Conservation (phyloP, 2,329 filamentous ascomycete genomes). For the Neonectria faginata region DNA sequence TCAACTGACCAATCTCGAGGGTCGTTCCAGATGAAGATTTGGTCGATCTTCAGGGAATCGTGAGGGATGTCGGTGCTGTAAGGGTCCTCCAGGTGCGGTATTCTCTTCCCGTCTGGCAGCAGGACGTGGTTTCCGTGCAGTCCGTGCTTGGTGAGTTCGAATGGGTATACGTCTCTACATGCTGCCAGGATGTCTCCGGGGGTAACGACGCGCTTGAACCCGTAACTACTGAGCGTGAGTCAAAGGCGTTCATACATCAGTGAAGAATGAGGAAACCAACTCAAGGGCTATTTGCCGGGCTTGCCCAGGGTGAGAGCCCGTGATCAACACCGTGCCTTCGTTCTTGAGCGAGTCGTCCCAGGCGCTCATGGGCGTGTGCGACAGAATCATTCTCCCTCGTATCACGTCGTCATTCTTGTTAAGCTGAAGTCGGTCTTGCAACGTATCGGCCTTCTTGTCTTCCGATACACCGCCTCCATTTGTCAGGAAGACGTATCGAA, state of each 20-base stretch:
- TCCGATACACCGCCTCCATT: conserved; percentile 94
- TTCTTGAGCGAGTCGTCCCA: conserved; percentile 56
- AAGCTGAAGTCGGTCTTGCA: conserved; percentile 50
- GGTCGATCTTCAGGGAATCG: conserved; percentile 79
- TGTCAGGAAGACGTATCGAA: conserved; percentile 94
- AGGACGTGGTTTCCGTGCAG: conserved; percentile 46
- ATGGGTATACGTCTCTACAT: conserved; percentile 84
- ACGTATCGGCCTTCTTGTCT: conserved; percentile 51
- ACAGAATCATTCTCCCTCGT: conserved; percentile 70
- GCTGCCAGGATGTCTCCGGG: conserved; percentile 84
- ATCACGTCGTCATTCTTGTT: conserved; percentile 50
- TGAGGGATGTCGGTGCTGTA: conserved; percentile 51
- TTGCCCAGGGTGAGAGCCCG: conserved; percentile 74
- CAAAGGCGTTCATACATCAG: conserved; percentile 33
- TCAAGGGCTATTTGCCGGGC: conserved; percentile 80
- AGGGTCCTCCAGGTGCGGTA: conserved; percentile 47
- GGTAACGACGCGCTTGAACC: conserved; percentile 85
- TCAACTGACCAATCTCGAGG: conserved; percentile 96
- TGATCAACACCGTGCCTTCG: conserved; percentile 73
- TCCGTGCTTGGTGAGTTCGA: conserved; percentile 62
- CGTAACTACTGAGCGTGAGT: conserved; percentile 59
- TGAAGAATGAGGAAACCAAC: conserved; percentile 50
- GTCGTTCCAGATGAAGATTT: conserved; percentile 94
- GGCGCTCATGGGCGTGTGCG: conserved; percentile 86
- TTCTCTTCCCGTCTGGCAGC: conserved; percentile 51